Conservation (phyloP, 1,284 basidiomycete species). For the Boletellus dicymbophilus region DNA sequence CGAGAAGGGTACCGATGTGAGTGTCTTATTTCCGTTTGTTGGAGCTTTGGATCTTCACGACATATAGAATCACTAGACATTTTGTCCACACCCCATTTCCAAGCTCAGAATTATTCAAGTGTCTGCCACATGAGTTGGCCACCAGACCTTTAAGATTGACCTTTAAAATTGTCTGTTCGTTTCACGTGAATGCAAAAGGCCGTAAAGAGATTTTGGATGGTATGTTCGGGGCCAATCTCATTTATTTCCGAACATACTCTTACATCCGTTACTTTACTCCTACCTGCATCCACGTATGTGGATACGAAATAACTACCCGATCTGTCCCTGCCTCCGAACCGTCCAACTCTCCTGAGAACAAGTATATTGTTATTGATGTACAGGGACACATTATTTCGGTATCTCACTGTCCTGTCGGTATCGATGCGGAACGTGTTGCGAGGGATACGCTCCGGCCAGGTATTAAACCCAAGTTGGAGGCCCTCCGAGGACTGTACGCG, state of each 20-base stretch:
- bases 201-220: slow-evolving; percentile 95
- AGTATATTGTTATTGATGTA: slow-evolving; percentile 75
- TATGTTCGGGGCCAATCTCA: slow-evolving; percentile 96
- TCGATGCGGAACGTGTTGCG: slow-evolving; percentile 90
- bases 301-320: slow-evolving; percentile 83
- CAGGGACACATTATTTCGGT: slow-evolving; percentile 88
- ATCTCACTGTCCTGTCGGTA: slow-evolving; percentile 95
- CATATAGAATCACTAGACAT: slow-evolving; percentile 74
- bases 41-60: neutral
- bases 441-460: slow-evolving; percentile 83
- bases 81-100: slow-evolving; percentile 99
- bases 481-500: slow-evolving; percentile 84
- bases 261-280: slow-evolving; percentile 96
- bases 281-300: slow-evolving; percentile 94
- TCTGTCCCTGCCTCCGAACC: slow-evolving; percentile 36
- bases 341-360: slow-evolving; percentile 20
- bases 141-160: no score
- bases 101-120: slow-evolving; percentile 94
- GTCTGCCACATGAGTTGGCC: slow-evolving; percentile 72
- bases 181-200: slow-evolving; percentile 37
- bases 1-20: slow-evolving; percentile 29
- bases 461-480: slow-evolving; percentile 87
- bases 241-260: slow-evolving; percentile 98
- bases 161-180: neutral
- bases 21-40: slow-evolving; percentile 12